These are phyloP conservation scores for Pyrenula aspistea DNA, from an alignment of 495 filamentous ascomycete genomes.

Conservation along the genomic window DNA sequence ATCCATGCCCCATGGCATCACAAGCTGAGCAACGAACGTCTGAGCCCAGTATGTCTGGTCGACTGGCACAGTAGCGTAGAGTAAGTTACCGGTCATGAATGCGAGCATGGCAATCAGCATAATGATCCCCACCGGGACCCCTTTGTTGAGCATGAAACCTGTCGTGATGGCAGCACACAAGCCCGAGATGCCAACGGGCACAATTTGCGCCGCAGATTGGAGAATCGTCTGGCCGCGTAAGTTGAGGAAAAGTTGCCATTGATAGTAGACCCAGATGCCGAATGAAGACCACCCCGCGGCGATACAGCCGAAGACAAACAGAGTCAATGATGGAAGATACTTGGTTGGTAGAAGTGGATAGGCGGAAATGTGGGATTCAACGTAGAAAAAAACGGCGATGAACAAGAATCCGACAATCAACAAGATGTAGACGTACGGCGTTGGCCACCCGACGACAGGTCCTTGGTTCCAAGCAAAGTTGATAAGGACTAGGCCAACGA, in stretches of 20 bases:
- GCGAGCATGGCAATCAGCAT: constrained; percentile 34
- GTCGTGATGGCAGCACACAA: constrained; percentile 27
- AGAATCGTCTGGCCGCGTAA: constrained; percentile 23
- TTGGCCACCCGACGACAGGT: constrained; percentile 29
- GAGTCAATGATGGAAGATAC: constrained; percentile 23
- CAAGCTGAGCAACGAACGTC: constrained; percentile 29
- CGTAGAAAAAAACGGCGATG: constrained; percentile 24
- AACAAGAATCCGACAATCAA: constrained; percentile 32
- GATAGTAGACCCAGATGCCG: constrained; percentile 37
- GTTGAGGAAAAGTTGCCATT: constrained; percentile 25
- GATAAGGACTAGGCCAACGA: constrained; percentile 25
- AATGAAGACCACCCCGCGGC: constrained; percentile 35
- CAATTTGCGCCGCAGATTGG: constrained; percentile 21
- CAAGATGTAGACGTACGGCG: constrained; percentile 30
- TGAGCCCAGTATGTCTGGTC: constrained; percentile 32
- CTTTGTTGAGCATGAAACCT: constrained; percentile 24
- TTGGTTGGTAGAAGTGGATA: constrained; percentile 26
- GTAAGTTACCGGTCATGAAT: constrained; percentile 25
- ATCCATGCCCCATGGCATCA: constrained; percentile 45
- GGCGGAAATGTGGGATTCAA: constrained; percentile 22
- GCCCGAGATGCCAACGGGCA: constrained; percentile 25
- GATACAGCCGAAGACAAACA: constrained; percentile 30
- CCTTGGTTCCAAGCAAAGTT: constrained; percentile 42
- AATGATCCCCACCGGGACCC: constrained; percentile 25
- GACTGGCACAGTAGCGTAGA: constrained; percentile 23